Conservation (phyloP, 345 rosid genomes). For the Geranium rotundifolium region DNA sequence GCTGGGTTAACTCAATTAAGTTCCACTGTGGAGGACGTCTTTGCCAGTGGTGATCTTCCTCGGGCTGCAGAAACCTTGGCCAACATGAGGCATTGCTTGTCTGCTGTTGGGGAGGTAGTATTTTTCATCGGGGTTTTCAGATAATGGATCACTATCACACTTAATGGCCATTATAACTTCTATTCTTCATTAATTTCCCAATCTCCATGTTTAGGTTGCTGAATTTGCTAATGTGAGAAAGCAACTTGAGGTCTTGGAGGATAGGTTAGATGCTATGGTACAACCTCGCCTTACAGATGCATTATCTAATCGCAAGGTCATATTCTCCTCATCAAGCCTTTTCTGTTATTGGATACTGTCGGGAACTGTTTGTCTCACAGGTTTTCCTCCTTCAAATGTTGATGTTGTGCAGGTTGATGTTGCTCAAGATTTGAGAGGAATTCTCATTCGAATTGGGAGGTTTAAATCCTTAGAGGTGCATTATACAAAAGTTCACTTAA, state of each 20-base stretch:
- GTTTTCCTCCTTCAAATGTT: slow-evolving; percentile 4
- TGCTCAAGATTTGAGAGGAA: slow-evolving; percentile 89
- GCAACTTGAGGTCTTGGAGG: slow-evolving; percentile 94
- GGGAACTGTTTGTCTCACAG: neutral
- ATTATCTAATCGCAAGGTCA: slow-evolving; percentile 81
- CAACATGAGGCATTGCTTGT: slow-evolving; percentile 93
- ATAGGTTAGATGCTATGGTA: slow-evolving; percentile 84
- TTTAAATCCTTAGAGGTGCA: slow-evolving; percentile 80
- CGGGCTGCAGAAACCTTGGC: slow-evolving; percentile 98
- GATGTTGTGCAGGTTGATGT: slow-evolving; percentile 78
- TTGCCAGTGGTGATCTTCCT: slow-evolving; percentile 95
- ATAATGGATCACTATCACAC: neutral
- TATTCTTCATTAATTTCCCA: neutral
- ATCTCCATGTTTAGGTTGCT: slow-evolving; percentile 53
- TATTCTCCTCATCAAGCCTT: neutral
- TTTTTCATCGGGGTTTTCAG: neutral
- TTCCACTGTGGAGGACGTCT: slow-evolving; percentile 95
- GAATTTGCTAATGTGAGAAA: slow-evolving; percentile 93
- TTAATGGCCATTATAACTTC: neutral
- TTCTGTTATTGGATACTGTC: neutral
- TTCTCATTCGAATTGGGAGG: slow-evolving; percentile 90
- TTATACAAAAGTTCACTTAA: slow-evolving; percentile 79
- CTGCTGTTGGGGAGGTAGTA: slow-evolving; percentile 94
- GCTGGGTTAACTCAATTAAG: slow-evolving; percentile 94
- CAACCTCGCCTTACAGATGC: slow-evolving; percentile 97